Evolutionary conservation across 2,329 filamentous ascomycete species (phyloP), one percentile per base, ranked within the genome.

Genomic region (Talaromyces sp.): DNA sequence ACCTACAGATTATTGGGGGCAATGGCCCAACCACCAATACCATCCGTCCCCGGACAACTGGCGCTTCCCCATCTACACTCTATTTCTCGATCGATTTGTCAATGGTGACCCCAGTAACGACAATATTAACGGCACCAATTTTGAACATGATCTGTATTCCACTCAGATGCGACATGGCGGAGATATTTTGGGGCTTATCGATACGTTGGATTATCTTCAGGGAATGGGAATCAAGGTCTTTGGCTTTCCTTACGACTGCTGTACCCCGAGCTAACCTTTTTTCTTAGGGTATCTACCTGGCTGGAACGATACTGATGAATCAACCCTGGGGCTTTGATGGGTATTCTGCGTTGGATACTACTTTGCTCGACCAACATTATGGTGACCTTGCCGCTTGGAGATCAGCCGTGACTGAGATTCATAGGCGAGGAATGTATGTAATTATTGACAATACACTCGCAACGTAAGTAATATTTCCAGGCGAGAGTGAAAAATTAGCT

Each of bases 51-150:
- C 86, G 1, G 69, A 75, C 0, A 88, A 84, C 65, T 88, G 86
- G 86, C 79, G 86, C 27, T 81, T 88, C 62, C 86, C 86, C 0
- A 83, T 87, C 67, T 88, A 88, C 69, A 86, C 84, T 9, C 74
- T 88, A 52, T 86, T 87, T 67, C 72, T 87, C 11, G 85, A 88
- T 69, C 77, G 84, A 61, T 88, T 83, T 66, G 84, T 86, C 48
- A 87, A 88, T 65, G 85, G 85, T 21, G 82, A 88, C 65, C 85
- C 85, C 8, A 77, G 76, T 2, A 88, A 88, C 67, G 85, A 88
- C 68, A 81, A 87, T 65, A 80, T 80, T 50, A 88, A 88, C 68
- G 81, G 78, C 10, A 87, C 85, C 0, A 63, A 77, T 3, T 88
- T 82, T 70, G 85, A 88, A 66, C 83, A 85, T 68, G 85, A 88